Evolutionary conservation across 106 monocot genomes (phyloP), one percentile per base, ranked within the genome.

Genomic region (Chionographis japonica): DNA sequence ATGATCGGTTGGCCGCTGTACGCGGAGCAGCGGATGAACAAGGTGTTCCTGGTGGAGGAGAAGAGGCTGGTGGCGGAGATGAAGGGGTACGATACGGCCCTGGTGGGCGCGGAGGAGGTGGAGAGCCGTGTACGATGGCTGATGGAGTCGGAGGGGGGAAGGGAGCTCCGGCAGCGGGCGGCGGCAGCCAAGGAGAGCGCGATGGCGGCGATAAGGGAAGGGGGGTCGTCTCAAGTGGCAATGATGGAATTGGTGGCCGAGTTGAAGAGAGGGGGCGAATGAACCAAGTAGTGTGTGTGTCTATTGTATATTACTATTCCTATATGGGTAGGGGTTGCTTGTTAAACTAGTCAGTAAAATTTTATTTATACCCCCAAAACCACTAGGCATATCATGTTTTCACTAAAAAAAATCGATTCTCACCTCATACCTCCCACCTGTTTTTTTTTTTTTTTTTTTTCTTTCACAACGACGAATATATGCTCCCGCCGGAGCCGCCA

Each of bases 1-100:
- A 81, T 75, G 70, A 35, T 72, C 11, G 65, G 57, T 11, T 81
- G 81, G 81, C 81, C 81, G 43, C 70, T 81, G 11, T 76, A 72
- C 52, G 70, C 70, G 54, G 75, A 81, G 60, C 81, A 81, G 81
- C 15, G 40, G 52, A 56, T 81, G 75, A 81, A 81, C 46, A 50
- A 39, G 78, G 59, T 68, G 68, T 68, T 55, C 54, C 35, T 68
- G 38, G 68, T 68, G 27, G 68, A 68, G 39, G 68, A 68, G 39
- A 68, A 55, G 54, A 56, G 52, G 56, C 54, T 68, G 68, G 68
- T 55, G n/a, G 56, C 39, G 4, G 55, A 37, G 39, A 39, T 68
- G 39, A 40, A 38, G 13, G 54, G 55, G 54, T 68, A 15, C 55
- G 53, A 56, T 12, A 38, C 9, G 38, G 55, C 9, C 15, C 7